Base-by-base conservation (phyloP, 106 monocot genomes). In the Dioscorea dumetorum region DNA sequence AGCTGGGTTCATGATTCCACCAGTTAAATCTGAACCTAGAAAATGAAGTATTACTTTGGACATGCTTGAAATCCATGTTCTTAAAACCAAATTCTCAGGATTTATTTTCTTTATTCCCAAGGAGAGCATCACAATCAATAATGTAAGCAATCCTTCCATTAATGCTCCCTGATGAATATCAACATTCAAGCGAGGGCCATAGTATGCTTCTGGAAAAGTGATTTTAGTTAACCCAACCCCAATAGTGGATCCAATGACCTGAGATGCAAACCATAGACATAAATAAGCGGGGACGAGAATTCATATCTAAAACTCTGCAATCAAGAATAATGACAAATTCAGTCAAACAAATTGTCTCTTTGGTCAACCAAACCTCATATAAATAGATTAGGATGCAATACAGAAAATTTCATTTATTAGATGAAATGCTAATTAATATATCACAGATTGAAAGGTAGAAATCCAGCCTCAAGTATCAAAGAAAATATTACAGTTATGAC, bases 1-100 rank as follows among this genome's bases (percentile, higher is more conserved):
- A 63, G 88, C 88, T 50, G 88, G 88, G 62, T 88, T 88, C 84
- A 88, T 81, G 70, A 84, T 76, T 64, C 88, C 88, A 58, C 88
- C 88, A 65, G 88, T 88, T 20, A 81, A 57, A 63, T 84, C 84
- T 64, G 88, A 81, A 57, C 81, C 81, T 2, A 84, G 22, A 13
- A 84, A 58, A 63, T 88, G 88, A 68, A 84, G 74, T 22, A 70
- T 62, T 16, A 88, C 61, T 66, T 88, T 88, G 63, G 73, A 70
- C 68, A 84, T 60, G 67, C 88, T 84, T 68, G 77, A 78, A 58
- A 88, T 81, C 81, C 88, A 88, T 32, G 71, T 81, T 69, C 78
- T 88, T 67, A 57, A 76, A 41, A 78, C 69, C 69, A 76, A 88
- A 22, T 72, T 76, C 67, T 62, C 75, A 10, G 67, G 63, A 68